Evolutionary conservation across 2,329 filamentous ascomycete species (phyloP).

Genomic region (Fusarium tuaranense): DNA sequence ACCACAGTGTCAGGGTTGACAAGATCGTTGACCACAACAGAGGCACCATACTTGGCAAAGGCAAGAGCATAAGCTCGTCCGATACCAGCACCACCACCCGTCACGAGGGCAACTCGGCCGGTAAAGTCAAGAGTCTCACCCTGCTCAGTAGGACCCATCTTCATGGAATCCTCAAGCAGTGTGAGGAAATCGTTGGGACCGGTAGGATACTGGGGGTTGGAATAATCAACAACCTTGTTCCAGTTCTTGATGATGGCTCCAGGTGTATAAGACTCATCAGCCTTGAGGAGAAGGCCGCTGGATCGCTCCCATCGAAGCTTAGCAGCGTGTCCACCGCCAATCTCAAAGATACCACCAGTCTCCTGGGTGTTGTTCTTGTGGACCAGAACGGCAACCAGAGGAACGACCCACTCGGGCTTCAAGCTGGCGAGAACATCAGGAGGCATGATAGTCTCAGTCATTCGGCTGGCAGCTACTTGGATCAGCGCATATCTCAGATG

Average conservation of each 20-base stretch:
- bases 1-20: conserved; percentile 91
- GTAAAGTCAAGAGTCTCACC: conserved; percentile 84
- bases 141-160: conserved; percentile 77
- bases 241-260: conserved; percentile 90
- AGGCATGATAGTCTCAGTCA: conserved; percentile 96
- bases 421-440: conserved; percentile 88
- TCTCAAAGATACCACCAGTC: conserved; percentile 92
- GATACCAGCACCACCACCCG: conserved; percentile 89
- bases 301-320: conserved; percentile 97
- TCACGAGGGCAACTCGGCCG: conserved; percentile 87
- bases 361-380: conserved; percentile 87
- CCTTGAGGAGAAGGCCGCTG: conserved; percentile 87
- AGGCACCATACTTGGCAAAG: conserved; percentile 85
- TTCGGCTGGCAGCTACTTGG: conserved; percentile 81
- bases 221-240: conserved; percentile 89
- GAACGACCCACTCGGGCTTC: conserved; percentile 95
- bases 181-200: conserved; percentile 90
- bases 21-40: conserved; percentile 96
- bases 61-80: conserved; percentile 91
- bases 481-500: conserved; percentile 22
- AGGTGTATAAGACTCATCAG: conserved; percentile 88
- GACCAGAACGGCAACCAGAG: conserved; percentile 87
- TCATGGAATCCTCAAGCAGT: conserved; percentile 85
- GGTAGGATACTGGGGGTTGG: conserved; percentile 80
- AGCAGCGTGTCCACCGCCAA: conserved; percentile 89